Base-by-base conservation (phyloP, 768 basidiomycete genomes). In the Pseudohyphozyma bogoriensis region DNA sequence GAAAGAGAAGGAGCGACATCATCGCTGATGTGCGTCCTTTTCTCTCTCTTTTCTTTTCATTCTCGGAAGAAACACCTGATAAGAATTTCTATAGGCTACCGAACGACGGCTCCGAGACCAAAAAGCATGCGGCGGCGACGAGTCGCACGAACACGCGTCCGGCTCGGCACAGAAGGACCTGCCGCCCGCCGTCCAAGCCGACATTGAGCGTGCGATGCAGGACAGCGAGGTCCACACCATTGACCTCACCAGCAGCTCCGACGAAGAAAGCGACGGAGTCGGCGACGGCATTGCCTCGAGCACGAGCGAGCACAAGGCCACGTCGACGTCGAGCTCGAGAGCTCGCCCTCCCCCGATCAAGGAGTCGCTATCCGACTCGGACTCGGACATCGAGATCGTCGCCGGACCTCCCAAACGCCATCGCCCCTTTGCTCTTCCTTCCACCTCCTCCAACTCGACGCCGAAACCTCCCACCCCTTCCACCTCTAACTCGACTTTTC, bases 101-200 rank as follows among this genome's bases (percentile, higher is more conserved):
- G 89, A 92, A 69, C 79, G 85, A 57, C 77, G 92, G 63, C 76
- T 78, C 16, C 74, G 76, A 15, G 90, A 95, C 68, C 85, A 86
- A 67, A 83, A 83, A 69, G 73, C 79, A 1, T 96, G 92, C 66
- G 68, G 71, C 20, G 66, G 72, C 7, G 66, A 55, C 4, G 54
- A 58, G n/a, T 60, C 62, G 12, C 66, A 67, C 29, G 60, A 60
- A 33, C 64, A 60, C 24, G 40, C 54, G 3, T 60, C 63, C 4
- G 63, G 63, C 28, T 60, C 59, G 36, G 28, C 22, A 18, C 44
- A 60, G 45, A 33, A 42, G 10, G 56, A 64, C 46, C 51, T 65
- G 0, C 60, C 64, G 12, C 53, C 32, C 15, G 68, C 58, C 2
- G 33, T 68, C 7, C 58, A 64, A 39, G 37, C 28, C 26, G 70